Evolutionary conservation across 2,329 filamentous ascomycete species (phyloP).

Genomic region (Huntiella savannae): DNA sequence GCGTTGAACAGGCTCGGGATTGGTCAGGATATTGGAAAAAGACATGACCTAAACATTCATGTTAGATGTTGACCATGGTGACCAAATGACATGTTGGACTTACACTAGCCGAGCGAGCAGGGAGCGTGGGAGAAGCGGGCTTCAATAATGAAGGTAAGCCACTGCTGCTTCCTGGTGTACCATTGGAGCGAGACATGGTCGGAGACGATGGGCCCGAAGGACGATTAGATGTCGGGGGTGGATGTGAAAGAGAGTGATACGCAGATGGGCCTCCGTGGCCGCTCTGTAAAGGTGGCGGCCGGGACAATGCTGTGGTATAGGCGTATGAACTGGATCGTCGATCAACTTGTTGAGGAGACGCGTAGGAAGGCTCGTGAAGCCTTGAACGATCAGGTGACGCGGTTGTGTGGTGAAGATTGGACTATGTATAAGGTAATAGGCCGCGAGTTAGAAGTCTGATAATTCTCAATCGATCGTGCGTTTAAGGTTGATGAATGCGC

Average conservation of each 20-base stretch:
- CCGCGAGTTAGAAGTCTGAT: too few species aligned
- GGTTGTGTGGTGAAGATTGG: not conserved
- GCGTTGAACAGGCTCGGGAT: conserved; percentile 39
- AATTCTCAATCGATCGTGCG: too few species aligned
- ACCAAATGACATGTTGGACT: not conserved
- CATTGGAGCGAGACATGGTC: conserved; percentile 13
- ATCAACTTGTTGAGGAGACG: conserved; percentile 24
- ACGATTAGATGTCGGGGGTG: not conserved
- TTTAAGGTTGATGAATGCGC: too few species aligned
- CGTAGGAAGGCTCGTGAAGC: conserved; percentile 21
- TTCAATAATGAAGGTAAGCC: conserved; percentile 12
- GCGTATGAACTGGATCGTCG: conserved; percentile 29
- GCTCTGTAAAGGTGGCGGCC: conserved; percentile 15
- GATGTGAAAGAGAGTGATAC: not conserved
- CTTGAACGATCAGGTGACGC: conserved; percentile 4
- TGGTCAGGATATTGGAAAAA: conserved; percentile 84
- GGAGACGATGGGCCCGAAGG: conserved; percentile 28
- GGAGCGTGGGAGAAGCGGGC: conserved; percentile 11
- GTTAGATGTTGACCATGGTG: conserved; percentile 6
- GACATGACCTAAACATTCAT: conserved; percentile 57
- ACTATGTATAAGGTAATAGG: too few species aligned
- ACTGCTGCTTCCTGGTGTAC: conserved; percentile 3
- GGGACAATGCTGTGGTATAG: conserved; percentile 18
- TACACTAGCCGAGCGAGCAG: conserved; percentile 6
- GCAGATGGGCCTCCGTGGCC: conserved; percentile 7